Percentiles rank a stretch among this genome's conserved stretches.
Conservation (phyloP, 139 green algal genomes). For the Tetraselmis striata region DNA sequence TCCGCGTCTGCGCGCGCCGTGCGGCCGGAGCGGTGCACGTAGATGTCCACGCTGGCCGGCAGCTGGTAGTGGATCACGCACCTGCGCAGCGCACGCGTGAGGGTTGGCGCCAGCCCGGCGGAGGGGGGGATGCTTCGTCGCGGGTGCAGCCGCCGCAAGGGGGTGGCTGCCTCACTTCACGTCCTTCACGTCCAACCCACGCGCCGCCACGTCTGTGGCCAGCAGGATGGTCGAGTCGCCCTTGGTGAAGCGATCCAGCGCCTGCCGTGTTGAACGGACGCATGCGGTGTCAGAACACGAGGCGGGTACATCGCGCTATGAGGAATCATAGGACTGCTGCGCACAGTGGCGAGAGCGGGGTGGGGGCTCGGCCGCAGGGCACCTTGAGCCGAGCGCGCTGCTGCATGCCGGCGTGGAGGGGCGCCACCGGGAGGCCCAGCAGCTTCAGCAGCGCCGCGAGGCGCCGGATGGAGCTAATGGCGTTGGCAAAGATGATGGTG, state of each 20-base stretch:
- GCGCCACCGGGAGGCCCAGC: constrained; percentile 60
- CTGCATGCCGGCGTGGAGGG: constrained; percentile 45
- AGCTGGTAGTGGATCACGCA: constrained; percentile 89
- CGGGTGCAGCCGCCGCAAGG: too few relatives aligned
- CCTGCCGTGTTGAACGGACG: too few relatives aligned
- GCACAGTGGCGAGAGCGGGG: too few relatives aligned
- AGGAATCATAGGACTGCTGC: too few relatives aligned
- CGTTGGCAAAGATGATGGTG: constrained; percentile 93
- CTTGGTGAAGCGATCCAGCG: constrained; percentile 82
- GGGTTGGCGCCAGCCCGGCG: too few relatives aligned
- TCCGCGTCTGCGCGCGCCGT: constrained; percentile 71
- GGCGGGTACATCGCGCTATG: too few relatives aligned
- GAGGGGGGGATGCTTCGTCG: too few relatives aligned
- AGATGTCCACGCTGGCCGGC: constrained; percentile 79
- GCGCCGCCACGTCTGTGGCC: constrained; percentile 91
- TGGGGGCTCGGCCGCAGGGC: too few relatives aligned
- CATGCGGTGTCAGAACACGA: too few relatives aligned
- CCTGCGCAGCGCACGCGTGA: too few relatives aligned
- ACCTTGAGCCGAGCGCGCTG: constrained; percentile 43
- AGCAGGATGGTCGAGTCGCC: constrained; percentile 72
- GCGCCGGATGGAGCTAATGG: constrained; percentile 62
- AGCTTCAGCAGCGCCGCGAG: constrained; percentile 74
- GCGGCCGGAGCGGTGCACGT: constrained; percentile 90
- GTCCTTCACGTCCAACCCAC: constrained; percentile 62
- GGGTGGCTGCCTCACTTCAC: too few relatives aligned